Evolutionary conservation across 495 filamentous ascomycete species (phyloP), one percentile per base, ranked within the genome.

Genomic region (Chaetomium fimeti): DNA sequence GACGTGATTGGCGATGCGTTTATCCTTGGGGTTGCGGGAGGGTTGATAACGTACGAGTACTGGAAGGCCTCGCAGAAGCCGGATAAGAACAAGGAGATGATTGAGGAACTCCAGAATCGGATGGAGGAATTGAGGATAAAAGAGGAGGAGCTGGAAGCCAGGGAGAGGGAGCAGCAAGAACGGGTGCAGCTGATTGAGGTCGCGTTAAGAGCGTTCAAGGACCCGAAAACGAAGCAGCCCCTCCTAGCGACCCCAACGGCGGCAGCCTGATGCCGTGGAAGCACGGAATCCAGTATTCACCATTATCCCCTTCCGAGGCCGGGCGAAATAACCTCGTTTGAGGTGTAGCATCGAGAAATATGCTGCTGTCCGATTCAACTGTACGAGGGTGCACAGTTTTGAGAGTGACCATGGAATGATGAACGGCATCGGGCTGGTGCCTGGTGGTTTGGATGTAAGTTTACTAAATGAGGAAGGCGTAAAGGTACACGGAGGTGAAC

Each of bases 1-100:
- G 96, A 95, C 62, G 96, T 99, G 58, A 88, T 95, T 57, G 91
- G 91, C 48, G 94, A 99, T 69, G 78, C 84, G 1, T 99, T 99
- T 72, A 85, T 99, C 36, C 89, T 98, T 61, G 59, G 85, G 5
- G 91, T 98, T 16, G 95, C 89, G 3, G 86, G 87, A 15, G 83
- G 81, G 0, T 73, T 98, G 68, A 88, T 99, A 47, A 72, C 95
- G 2, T 93, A 89, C 63, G 94, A 99, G 76, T 89, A 88, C 25
- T 87, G 84, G 73, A 81, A 89, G 59, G 84, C 88, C 5, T 83
- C 88, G 54, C 77, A 86, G 64, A 98, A 97, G 74, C 81, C 82
- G 25, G 93, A 95, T 67, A 82, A 81, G 43, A 89, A 84, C 48
- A 61, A 70, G 22, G 81, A 83, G 66, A 84, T 85, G 57, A 80